Conservation (phyloP, 169 alveolate genomes). For the Plasmodium ovale region DNA sequence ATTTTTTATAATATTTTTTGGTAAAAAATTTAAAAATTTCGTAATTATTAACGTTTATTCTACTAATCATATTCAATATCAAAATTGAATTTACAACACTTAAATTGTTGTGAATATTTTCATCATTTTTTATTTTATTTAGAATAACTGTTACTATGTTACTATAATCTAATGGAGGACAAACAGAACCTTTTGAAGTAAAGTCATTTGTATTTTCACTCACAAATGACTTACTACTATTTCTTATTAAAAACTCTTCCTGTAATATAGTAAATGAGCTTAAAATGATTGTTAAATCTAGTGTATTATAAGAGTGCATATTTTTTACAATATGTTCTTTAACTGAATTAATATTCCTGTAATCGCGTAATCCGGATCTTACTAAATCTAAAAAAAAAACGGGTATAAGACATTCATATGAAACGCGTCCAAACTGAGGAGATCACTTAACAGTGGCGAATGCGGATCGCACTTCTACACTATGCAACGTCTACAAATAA, state of each 20-base stretch:
- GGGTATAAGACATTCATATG: no score
- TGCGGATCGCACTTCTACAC: no score
- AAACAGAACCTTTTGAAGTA: slow-evolving; percentile 1
- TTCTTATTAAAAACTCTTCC: slow-evolving; percentile 34
- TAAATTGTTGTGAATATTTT: slow-evolving; percentile 64
- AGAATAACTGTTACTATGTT: slow-evolving; percentile 36
- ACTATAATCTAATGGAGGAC: slow-evolving; percentile 14
- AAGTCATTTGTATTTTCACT: slow-evolving; percentile 6
- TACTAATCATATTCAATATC: slow-evolving; percentile 67
- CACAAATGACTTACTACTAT: neutral
- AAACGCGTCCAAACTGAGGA: no score
- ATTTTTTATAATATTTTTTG: slow-evolving; percentile 64
- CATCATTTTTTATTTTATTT: slow-evolving; percentile 68
- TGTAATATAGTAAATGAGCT: slow-evolving; percentile 62
- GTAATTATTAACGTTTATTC: slow-evolving; percentile 55
- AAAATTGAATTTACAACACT: slow-evolving; percentile 71
- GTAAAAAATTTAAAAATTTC: slow-evolving; percentile 75
- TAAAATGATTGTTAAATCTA: slow-evolving; percentile 73
- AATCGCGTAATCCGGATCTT: slow-evolving; percentile 42
- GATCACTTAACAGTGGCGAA: no score
- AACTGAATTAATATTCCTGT: slow-evolving; percentile 30
- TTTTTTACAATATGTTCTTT: slow-evolving; percentile 58
- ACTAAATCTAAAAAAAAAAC: slow-evolving; percentile 36
- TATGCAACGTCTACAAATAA: no score
- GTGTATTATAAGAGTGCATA: slow-evolving; percentile 36